Evolutionary conservation across 148 eudicot genomes (phyloP).

Genomic region (Drosera capensis): DNA sequence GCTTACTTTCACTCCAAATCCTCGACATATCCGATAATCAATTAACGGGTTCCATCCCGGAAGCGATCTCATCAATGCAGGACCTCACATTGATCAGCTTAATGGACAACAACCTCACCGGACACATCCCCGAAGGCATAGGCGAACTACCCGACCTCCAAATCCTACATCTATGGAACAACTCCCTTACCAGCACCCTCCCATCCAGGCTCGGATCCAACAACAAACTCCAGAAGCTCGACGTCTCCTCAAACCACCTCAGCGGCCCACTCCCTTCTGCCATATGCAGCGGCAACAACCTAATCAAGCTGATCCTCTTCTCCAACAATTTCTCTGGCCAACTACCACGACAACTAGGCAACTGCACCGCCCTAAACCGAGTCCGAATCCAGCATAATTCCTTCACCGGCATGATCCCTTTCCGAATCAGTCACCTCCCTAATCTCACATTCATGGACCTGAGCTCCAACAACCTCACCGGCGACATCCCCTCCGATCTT

Average conservation of each 20-base stretch:
- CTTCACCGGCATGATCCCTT: slow-evolving; percentile 54
- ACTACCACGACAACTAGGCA: slow-evolving; percentile 45
- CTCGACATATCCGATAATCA: slow-evolving; percentile 62
- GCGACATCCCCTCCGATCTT: slow-evolving; percentile 50
- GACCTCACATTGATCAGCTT: slow-evolving; percentile 29
- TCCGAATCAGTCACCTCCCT: slow-evolving; percentile 47
- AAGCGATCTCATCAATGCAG: slow-evolving; percentile 24
- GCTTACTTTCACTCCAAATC: slow-evolving; percentile 16
- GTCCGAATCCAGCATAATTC: slow-evolving; percentile 48
- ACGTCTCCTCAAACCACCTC: slow-evolving; percentile 63
- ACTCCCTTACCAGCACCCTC: slow-evolving; percentile 51
- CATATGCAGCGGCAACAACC: slow-evolving; percentile 46
- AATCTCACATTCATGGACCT: slow-evolving; percentile 50
- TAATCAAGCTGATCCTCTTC: slow-evolving; percentile 51
- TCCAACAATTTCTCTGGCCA: slow-evolving; percentile 34
- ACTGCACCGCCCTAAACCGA: slow-evolving; percentile 51
- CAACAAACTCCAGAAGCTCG: slow-evolving; percentile 39
- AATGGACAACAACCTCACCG: slow-evolving; percentile 42
- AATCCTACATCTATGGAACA: slow-evolving; percentile 53
- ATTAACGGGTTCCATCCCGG: slow-evolving; percentile 55
- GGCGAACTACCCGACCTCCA: slow-evolving; percentile 46
- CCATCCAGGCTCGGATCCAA: slow-evolving; percentile 54
- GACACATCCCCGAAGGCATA: slow-evolving; percentile 53
- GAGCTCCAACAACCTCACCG: slow-evolving; percentile 52
- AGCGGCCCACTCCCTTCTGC: slow-evolving; percentile 50